phyloP scores from a whole-genome alignment of 2,329 filamentous ascomycete genomes.

The Stylonectria norvegica region DNA sequence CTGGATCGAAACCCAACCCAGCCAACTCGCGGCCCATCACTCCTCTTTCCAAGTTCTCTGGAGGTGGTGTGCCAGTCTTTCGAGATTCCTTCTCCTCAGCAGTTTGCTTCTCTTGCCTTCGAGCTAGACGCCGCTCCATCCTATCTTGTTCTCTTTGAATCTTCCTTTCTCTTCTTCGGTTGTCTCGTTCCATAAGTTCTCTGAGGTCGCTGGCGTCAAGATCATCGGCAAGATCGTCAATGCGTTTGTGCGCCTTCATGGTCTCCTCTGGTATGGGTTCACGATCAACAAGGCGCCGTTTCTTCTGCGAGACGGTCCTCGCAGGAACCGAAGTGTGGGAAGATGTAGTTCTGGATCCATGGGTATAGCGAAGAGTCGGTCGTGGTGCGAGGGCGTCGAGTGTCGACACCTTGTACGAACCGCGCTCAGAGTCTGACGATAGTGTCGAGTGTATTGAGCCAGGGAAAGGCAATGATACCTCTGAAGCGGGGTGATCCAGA shows the following conservation, averaged over 20 bases:
- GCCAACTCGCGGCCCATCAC: slow-evolving; percentile 56
- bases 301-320: slow-evolving; percentile 48
- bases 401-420: slow-evolving; percentile 73
- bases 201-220: slow-evolving; percentile 80
- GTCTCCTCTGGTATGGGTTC: slow-evolving; percentile 59
- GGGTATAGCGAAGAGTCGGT: slow-evolving; percentile 74
- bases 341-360: slow-evolving; percentile 57
- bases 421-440: slow-evolving; percentile 69
- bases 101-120: slow-evolving; percentile 64
- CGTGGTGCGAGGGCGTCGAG: slow-evolving; percentile 81
- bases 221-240: slow-evolving; percentile 75
- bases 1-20: slow-evolving; percentile 54
- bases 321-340: slow-evolving; percentile 44
- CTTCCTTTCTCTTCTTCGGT: slow-evolving; percentile 74
- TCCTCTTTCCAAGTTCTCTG: slow-evolving; percentile 57
- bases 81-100: slow-evolving; percentile 55
- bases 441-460: slow-evolving; percentile 74
- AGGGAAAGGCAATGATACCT: slow-evolving; percentile 70
- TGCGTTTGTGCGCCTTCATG: slow-evolving; percentile 57
- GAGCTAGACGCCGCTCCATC: slow-evolving; percentile 60
- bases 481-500: slow-evolving; percentile 62
- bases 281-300: slow-evolving; percentile 49
- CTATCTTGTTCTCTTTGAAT: slow-evolving; percentile 64
- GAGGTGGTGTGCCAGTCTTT: slow-evolving; percentile 48
- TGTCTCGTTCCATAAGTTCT: slow-evolving; percentile 86